Evolutionary conservation across 2,329 filamentous ascomycete genomes (phyloP), one percentile per base, ranked within the genome.

Genomic region (Fusarium sp.): DNA sequence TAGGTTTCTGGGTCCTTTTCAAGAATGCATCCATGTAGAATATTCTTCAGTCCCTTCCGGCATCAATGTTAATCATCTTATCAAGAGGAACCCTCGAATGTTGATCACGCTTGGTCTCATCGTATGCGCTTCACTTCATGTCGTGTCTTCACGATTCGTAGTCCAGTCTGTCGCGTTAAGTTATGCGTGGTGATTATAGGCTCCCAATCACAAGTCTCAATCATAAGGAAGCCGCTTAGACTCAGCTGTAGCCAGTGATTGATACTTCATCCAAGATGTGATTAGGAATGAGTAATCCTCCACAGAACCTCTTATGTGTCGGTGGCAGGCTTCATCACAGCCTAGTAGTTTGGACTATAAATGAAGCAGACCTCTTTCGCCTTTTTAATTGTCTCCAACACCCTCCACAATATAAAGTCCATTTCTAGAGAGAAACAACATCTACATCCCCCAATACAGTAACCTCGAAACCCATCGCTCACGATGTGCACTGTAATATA

Each of bases 241-340:
- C 26, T 26, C 26, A 26, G 26, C 26, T 26, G 26, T 26, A 26
- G 24, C 26, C 26, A 26, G 26, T 26, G 26, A 26, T 26, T 11
- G 12, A 34, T 12, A 11, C 8, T 14, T 20, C 6, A 34, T 51
- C 17, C 17, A 20, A 0, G 8, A 3, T 2, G n/a, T 26, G n/a
- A 34, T 34, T 26, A 26, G 5, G 0, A 13, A 17, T 3, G 5
- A 13, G 0, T 10, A 1, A 3, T 3, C 0, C 2, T 9, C 11
- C 0, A n/a, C 15, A 12, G 3, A 13, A 9, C 2, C n/a, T 18
- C 6, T 8, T 1, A 34, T 24, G 2, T 14, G 22, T 15, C 8
- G 1, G 3, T 51, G 6, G 3, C 8, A 34, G 8, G 11, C 48
- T 8, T 15, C 8, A 51, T 52, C 30, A 34, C 6, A 24, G 30